phyloP scores from a whole-genome alignment of 192 early-diverging fungal genomes.

The Linnemannia elongata region DNA sequence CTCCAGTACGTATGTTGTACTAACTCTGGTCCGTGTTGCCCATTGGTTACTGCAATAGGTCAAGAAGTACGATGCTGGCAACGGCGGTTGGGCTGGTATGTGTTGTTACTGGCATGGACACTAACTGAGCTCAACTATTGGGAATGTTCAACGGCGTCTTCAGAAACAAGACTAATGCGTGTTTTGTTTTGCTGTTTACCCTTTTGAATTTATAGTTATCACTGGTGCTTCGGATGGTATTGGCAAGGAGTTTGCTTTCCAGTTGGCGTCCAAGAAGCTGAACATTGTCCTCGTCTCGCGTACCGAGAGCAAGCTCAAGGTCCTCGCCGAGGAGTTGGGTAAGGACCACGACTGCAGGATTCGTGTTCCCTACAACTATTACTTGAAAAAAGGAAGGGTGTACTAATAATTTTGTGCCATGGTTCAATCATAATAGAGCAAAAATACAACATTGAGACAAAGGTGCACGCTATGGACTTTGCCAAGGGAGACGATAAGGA shows the following conservation, averaged over 20 bases:
- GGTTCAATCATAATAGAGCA: constrained; percentile 26
- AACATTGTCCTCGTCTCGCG: constrained; percentile 90
- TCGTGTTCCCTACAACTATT: neutral
- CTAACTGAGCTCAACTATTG: neutral
- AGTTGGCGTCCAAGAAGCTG: constrained; percentile 87
- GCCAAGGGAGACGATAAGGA: constrained; percentile 70
- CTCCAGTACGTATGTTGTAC: neutral
- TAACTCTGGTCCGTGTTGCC: neutral
- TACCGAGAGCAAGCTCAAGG: constrained; percentile 83
- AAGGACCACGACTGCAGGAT: constrained; percentile 2
- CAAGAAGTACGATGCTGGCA: constrained; percentile 54
- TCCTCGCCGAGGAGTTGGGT: constrained; percentile 77
- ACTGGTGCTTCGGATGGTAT: constrained; percentile 98
- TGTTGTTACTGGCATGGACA: too few relatives aligned
- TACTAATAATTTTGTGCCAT: neutral
- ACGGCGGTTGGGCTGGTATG: constrained; percentile 55
- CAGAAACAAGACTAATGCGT: neutral
- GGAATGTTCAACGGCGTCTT: neutral
- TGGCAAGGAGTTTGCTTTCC: constrained; percentile 93
- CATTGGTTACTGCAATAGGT: constrained; percentile 14
- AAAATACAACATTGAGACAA: constrained; percentile 73
- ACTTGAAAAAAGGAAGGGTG: neutral
- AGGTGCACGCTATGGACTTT: constrained; percentile 87
- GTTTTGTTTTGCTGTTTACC: neutral
- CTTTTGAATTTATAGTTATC: constrained; percentile 69